Percentiles rank a stretch among this genome's conserved stretches.
Evolutionary conservation across 108 stramenopile genomes (phyloP).

Genomic region (Nitzschia sp.): DNA sequence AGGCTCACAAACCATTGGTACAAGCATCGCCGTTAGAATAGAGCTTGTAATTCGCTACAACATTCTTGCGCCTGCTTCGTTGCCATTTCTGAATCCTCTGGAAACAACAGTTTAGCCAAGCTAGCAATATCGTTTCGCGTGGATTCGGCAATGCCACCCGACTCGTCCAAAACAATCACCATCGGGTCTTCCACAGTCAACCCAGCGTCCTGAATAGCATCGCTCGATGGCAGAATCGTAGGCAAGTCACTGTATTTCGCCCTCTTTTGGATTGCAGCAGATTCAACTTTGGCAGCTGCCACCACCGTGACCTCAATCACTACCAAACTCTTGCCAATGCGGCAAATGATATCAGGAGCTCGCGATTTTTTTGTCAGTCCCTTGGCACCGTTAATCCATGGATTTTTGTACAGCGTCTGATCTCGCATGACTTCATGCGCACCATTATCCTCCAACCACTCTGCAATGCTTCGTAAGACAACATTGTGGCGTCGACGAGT

Average conservation of each 20-base stretch:
- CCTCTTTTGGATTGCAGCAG: constrained; percentile 4
- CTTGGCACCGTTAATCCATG: constrained; percentile 10
- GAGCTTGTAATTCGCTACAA: not conserved
- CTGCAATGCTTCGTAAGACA: constrained; percentile 31
- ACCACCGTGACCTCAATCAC: constrained; percentile 46
- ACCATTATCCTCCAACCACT: constrained; percentile 34
- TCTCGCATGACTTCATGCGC: constrained; percentile 38
- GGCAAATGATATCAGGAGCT: constrained; percentile 50
- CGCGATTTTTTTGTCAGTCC: constrained; percentile 35
- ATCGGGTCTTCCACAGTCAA: constrained; percentile 13
- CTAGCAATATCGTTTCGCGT: not conserved
- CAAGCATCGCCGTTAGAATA: constrained; percentile 4
- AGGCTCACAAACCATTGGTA: not conserved
- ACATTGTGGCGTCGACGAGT: constrained; percentile 44
- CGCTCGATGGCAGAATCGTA: not conserved
- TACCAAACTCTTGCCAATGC: constrained; percentile 18
- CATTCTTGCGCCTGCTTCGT: not conserved
- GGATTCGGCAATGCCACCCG: constrained; percentile 14
- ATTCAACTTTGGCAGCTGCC: not conserved
- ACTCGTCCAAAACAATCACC: constrained; percentile 25
- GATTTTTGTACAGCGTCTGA: constrained; percentile 44
- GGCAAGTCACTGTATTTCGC: constrained; percentile 33
- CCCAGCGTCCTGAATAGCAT: not conserved
- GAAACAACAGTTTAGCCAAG: not conserved
- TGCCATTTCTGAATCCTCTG: not conserved